phyloP scores from a whole-genome alignment of 768 basidiomycete species.

The Boletus eberwhitei region DNA sequence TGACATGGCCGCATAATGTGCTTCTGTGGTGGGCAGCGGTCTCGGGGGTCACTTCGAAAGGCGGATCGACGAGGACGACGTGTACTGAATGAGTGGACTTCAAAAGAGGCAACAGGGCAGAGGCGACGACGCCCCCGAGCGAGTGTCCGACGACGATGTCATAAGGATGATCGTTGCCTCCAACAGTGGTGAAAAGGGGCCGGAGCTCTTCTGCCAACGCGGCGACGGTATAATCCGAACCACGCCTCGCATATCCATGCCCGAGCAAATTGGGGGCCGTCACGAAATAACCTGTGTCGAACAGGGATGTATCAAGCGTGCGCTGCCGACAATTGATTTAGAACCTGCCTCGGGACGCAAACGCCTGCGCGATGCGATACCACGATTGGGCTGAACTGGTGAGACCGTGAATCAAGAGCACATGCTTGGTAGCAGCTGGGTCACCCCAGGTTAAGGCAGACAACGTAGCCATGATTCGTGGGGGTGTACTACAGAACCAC shows the following conservation, averaged over 20 bases:
- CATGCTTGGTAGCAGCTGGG: slow-evolving; percentile 14
- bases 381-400: slow-evolving; percentile 10
- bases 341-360: slow-evolving; percentile 4
- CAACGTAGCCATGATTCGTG: too few relatives aligned
- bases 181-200: slow-evolving; percentile 1
- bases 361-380: slow-evolving; percentile 5
- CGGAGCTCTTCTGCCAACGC: slow-evolving; percentile 12
- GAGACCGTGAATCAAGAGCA: slow-evolving; percentile 22
- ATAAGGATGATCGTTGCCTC: neutral
- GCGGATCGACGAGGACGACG: slow-evolving; percentile 22
- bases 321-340: neutral
- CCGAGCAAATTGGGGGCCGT: slow-evolving; percentile 21
- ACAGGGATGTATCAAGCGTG: neutral
- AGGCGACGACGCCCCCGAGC: slow-evolving; percentile 16
- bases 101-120: slow-evolving; percentile 15
- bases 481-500: too few relatives aligned
- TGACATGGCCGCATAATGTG: rapidly evolving
- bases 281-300: slow-evolving; percentile 21
- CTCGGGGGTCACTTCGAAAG: neutral
- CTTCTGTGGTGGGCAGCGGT: neutral
- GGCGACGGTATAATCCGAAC: slow-evolving; percentile 8
- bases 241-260: slow-evolving; percentile 8
- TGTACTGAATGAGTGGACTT: neutral
- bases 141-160: slow-evolving; percentile 16
- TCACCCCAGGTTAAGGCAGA: slow-evolving; percentile 15